These are phyloP conservation scores for Inga laurina DNA, from an alignment of 306 rosid species.

Conservation along the genomic window DNA sequence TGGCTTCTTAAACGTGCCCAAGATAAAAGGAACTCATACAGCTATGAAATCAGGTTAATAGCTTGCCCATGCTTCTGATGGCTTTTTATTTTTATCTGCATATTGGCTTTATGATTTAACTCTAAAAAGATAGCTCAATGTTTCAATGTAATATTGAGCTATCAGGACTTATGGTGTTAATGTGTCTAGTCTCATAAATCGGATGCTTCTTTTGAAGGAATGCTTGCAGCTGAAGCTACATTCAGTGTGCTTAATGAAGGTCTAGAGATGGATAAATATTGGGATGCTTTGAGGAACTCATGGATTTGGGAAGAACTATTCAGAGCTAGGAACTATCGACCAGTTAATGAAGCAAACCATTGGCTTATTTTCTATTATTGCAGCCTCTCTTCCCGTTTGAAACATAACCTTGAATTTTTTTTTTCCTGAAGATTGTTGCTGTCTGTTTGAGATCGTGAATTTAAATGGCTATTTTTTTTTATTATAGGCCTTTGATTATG, in stretches of 20 bases:
- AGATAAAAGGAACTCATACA: conserved; percentile 93
- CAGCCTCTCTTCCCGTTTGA: conserved; percentile 10
- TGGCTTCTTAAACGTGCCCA: conserved; percentile 92
- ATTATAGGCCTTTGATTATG: conserved; percentile 81
- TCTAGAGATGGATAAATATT: conserved; percentile 64
- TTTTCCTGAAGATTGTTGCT: conserved; percentile 13
- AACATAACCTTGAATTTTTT: neutral
- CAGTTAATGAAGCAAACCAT: conserved; percentile 55
- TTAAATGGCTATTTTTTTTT: conserved; percentile 6
- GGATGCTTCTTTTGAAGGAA: conserved; percentile 54
- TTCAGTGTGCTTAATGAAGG: conserved; percentile 63
- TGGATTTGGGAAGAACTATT: conserved; percentile 97
- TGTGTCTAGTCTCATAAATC: neutral
- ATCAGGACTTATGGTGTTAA: neutral
- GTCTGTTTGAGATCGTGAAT: conserved; percentile 22
- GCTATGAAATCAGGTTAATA: conserved; percentile 95
- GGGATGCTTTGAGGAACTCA: conserved; percentile 76
- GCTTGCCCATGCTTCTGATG: conserved; percentile 18
- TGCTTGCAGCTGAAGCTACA: conserved; percentile 93
- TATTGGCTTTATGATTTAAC: neutral
- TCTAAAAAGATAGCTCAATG: neutral
- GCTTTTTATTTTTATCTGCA: neutral
- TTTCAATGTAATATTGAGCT: neutral
- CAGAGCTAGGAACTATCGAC: conserved; percentile 76
- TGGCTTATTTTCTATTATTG: conserved; percentile 14